Conservation (phyloP, 202 grass and related monocot species). For the Panicum virgatum region DNA sequence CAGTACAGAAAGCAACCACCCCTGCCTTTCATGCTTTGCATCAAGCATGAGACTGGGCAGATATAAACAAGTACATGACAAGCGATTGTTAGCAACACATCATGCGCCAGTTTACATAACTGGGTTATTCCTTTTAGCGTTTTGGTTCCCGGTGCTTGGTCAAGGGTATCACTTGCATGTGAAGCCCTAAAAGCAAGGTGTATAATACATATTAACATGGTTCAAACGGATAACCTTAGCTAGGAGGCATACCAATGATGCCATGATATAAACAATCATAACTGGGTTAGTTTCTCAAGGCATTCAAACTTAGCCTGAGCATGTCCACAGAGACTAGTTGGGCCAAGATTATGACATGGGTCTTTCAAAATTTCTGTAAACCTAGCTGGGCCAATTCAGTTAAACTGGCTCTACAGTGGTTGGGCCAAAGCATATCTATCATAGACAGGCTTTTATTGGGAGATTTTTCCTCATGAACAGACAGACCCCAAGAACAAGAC, state of each 20-base stretch:
- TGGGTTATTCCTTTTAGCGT: conserved; percentile 10
- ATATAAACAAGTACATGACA: not conserved
- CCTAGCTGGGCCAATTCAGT: conserved; percentile 3
- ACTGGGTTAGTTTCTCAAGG: not conserved
- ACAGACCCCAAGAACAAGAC: not conserved
- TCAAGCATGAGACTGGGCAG: not conserved
- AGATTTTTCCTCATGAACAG: not conserved
- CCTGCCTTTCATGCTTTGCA: not conserved
- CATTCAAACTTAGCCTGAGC: not conserved
- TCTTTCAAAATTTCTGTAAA: conserved; percentile 21
- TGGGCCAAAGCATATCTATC: not conserved
- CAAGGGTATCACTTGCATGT: conserved; percentile 32
- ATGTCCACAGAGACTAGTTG: not conserved
- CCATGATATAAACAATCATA: not conserved
- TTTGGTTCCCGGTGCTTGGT: conserved; percentile 15
- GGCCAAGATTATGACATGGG: not conserved
- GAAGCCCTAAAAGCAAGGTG: conserved; percentile 21
- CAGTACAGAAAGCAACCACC: not conserved
- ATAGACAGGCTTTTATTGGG: not conserved
- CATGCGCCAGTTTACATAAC: conserved; percentile 4
- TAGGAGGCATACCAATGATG: conserved; percentile 21
- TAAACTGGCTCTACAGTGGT: not conserved
- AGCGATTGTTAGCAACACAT: conserved; percentile 10
- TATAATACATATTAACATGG: conserved; percentile 21
- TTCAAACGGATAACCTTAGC: conserved; percentile 27